A percentile compares a stretch with the other conserved stretches of the same genome.
Evolutionary conservation across 495 filamentous ascomycete genomes (phyloP).

Genomic region (Penicillium fimorum): DNA sequence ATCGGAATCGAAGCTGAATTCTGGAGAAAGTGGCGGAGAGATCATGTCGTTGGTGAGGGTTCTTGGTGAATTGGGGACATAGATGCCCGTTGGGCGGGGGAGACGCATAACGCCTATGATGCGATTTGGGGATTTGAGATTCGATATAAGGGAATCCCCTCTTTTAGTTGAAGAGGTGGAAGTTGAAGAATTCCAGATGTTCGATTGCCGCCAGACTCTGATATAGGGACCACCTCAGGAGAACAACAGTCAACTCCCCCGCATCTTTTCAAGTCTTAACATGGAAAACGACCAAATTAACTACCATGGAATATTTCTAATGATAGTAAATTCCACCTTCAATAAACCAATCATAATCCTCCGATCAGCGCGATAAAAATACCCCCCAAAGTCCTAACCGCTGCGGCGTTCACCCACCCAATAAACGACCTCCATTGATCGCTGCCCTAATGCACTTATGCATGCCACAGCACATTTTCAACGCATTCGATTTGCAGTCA

Average conservation of each 20-base stretch:
- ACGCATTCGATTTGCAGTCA: background rate
- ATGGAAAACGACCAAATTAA: slow-evolving; percentile 20
- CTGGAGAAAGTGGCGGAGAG: slow-evolving; percentile 43
- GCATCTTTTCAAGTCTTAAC: slow-evolving; percentile 16
- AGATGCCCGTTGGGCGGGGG: slow-evolving; percentile 43
- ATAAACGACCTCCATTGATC: slow-evolving; percentile 12
- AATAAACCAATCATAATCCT: slow-evolving; percentile 15
- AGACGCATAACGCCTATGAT: slow-evolving; percentile 46
- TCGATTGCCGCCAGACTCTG: slow-evolving; percentile 7
- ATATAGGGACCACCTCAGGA: slow-evolving; percentile 16
- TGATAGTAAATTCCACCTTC: slow-evolving; percentile 18
- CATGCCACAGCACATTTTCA: slow-evolving; percentile 22
- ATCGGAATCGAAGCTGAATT: slow-evolving; percentile 45
- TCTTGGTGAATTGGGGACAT: slow-evolving; percentile 39
- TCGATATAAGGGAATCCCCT: background rate
- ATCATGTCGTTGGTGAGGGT: slow-evolving; percentile 45
- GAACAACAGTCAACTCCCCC: slow-evolving; percentile 22
- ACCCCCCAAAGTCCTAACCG: slow-evolving; percentile 29
- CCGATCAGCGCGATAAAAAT: slow-evolving; percentile 20
- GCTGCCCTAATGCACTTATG: slow-evolving; percentile 17
- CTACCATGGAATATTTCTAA: slow-evolving; percentile 26
- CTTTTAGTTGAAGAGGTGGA: slow-evolving; percentile 6
- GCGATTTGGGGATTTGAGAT: slow-evolving; percentile 1
- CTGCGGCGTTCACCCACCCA: slow-evolving; percentile 29
- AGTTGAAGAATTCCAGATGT: background rate